Percentiles rank a stretch among this genome's conserved stretches.
Conservation (phyloP, 768 basidiomycete species). For the Boletellus sp. region DNA sequence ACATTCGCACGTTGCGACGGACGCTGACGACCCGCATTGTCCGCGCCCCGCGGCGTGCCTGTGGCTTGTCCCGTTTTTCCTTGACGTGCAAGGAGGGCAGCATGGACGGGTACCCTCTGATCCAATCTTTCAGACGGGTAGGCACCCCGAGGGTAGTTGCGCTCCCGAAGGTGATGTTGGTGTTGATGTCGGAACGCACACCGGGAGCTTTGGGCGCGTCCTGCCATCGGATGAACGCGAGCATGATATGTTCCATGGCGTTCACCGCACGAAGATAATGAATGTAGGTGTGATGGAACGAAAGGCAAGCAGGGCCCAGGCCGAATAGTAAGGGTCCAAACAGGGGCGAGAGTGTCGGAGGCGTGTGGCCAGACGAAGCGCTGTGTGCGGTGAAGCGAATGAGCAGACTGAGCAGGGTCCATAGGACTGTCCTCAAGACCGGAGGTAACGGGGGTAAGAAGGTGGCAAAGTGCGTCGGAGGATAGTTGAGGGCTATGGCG, state of each 20-base stretch:
- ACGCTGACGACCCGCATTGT: conserved; percentile 76
- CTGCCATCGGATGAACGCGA: conserved; percentile 85
- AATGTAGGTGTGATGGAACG: conserved; percentile 57
- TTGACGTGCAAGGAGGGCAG: conserved; percentile 56
- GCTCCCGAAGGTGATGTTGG: conserved; percentile 40
- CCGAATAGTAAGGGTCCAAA: conserved; percentile 92
- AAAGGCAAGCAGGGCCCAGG: conserved; percentile 49
- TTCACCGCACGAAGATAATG: conserved; percentile 78
- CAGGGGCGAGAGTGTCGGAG: conserved; percentile 82
- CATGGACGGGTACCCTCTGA: conserved; percentile 83
- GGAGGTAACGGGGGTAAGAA: conserved; percentile 57
- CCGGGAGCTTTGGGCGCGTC: conserved; percentile 46
- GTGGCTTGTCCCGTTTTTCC: conserved; percentile 47
- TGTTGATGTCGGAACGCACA: conserved; percentile 27
- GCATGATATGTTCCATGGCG: conserved; percentile 91
- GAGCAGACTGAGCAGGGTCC: conserved; percentile 75
- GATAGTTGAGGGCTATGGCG: conserved; percentile 54
- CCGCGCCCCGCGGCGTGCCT: conserved; percentile 71
- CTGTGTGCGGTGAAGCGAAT: conserved; percentile 81
- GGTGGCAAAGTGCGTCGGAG: conserved; percentile 65
- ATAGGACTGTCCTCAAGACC: conserved; percentile 55
- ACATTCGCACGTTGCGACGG: conserved; percentile 80
- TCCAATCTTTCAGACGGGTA: conserved; percentile 85
- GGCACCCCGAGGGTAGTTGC: conserved; percentile 69
- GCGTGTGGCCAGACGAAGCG: conserved; percentile 83